These are phyloP conservation scores for Dactylellina parvicollis DNA, from an alignment of 2,329 filamentous ascomycete genomes.

Conservation along the genomic window DNA sequence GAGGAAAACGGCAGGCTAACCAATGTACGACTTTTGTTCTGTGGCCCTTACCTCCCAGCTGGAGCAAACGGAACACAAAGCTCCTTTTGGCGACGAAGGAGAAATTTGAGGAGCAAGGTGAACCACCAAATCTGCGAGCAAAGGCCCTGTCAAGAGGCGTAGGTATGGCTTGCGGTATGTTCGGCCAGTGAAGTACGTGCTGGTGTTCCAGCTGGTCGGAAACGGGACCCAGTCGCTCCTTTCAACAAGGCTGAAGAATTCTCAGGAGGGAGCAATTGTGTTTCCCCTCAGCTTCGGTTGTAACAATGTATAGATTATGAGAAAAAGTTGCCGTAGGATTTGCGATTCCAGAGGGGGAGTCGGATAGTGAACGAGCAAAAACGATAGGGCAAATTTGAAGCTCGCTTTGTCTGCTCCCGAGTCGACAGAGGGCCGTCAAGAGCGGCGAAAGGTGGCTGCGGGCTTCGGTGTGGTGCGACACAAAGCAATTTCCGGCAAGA, in stretches of 20 bases:
- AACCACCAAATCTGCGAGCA: background rate
- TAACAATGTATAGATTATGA: too few species aligned
- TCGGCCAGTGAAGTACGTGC: slow-evolving; percentile 3
- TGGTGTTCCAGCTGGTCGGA: slow-evolving; percentile 16
- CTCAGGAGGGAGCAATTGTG: background rate
- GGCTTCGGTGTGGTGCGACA: slow-evolving; percentile 6
- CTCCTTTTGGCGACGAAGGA: slow-evolving; percentile 7
- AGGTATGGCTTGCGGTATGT: slow-evolving; percentile 20
- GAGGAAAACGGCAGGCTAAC: slow-evolving; percentile 2
- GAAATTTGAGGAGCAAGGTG: background rate
- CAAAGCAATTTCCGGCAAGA: slow-evolving; percentile 16
- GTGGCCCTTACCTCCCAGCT: slow-evolving; percentile 24
- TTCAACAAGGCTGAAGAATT: background rate
- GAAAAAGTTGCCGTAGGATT: too few species aligned
- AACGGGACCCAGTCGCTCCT: background rate
- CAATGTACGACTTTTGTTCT: slow-evolving; percentile 39
- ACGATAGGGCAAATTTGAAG: background rate
- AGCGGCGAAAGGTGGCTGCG: background rate
- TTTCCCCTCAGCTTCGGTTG: too few species aligned
- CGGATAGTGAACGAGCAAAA: background rate
- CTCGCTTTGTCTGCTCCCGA: background rate
- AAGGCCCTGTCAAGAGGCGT: slow-evolving; percentile 26
- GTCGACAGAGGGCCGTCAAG: background rate
- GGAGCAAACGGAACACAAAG: slow-evolving; percentile 23
- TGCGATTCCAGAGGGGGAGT: too few species aligned